Evolutionary conservation across 108 stramenopile species (phyloP), one percentile per base, ranked within the genome.

Genomic region (Stephanodiscus minutulus): DNA sequence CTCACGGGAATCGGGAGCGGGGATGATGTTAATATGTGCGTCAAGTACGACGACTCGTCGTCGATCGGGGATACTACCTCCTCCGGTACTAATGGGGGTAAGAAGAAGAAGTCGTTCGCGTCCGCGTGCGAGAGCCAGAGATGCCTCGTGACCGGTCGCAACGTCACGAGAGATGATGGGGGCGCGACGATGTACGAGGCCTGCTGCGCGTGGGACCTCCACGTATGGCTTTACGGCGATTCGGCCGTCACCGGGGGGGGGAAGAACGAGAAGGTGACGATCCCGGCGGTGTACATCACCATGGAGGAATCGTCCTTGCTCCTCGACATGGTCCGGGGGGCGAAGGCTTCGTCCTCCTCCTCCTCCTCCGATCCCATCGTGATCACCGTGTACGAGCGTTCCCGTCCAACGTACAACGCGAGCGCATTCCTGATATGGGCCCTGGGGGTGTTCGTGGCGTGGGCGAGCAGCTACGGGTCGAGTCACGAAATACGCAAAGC

Each of bases 151-250:
- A 86, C 83, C 8, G 83, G 83, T 0, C 44, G 76, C 22, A 76
- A 69, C 54, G 33, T 47, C 12, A 77, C 66, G 1, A 25, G 54
- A 21, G 22, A 12, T 25, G 43, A 21, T 5, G 59, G 22, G 25
- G 29, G 12, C n/a, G 43, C 12, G 18, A 7, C 53, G 12, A 20
- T 2, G 8, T 69, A 63, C 31, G 62, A 84, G 47, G 83, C 82
- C 53, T 88, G 87, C 61, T 88, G 87, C 54, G 84, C 84, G 0
- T 88, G 87, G 87, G 87, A 88, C 70, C 43, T 84, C 18, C 61
- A 74, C 62, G 46, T 81, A 27, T 64, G 70, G 68, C 41, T 88
- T 64, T 76, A 68, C 29, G 29, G 13, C 7, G 80, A 82, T 57
- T 29, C 57, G 10, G 44, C 85, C 59, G 50, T 85, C 15, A 10